Evolutionary conservation across 2,329 filamentous ascomycete species (phyloP), one percentile per base, ranked within the genome.

Genomic region (Blastomyces silverae): DNA sequence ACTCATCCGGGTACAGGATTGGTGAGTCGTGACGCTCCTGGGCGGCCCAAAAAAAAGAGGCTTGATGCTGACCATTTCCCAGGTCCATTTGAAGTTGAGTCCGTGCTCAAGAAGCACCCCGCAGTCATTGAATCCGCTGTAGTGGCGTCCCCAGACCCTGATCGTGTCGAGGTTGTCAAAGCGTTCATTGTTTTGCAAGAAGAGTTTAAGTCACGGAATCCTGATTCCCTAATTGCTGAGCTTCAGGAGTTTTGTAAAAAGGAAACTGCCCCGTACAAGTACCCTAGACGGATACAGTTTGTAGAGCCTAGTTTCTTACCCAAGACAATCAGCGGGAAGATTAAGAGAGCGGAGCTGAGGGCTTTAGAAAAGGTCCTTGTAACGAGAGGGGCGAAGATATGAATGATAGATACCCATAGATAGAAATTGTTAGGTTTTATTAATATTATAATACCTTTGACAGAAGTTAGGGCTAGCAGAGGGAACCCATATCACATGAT

Each of bases 21-120:
- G 62, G 64, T 65, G n/a, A 44, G 56, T 64, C 17, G 22, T 13
- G 11, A 52, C 46, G 22, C 11, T 61, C 39, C 22, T 25, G 15
- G 42, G 15, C 56, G 63, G 59, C 53, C 5, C 2, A 28, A 28
- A 20, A 7, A 20, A n/a, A 17, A 56, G 7, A 11, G 39, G n/a
- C 8, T 37, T 37, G 44, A 61, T 50, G 4, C 13, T 48, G 22
- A 31, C 17, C 8, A 20, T 46, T n/a, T 34, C 37, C 61, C 55
- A 73, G 73, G 77, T 8, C 77, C 77, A 0, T 79, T 79, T 66
- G 77, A 79, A 71, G 74, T 79, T 42, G 77, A 79, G 67, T 78
- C 76, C 2, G 76, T 75, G 4, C 70, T 79, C 13, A 78, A 79
- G 67, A 70, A 75, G 25, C 77, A 79, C 66, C 72, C 75, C 3